Base-by-base conservation (phyloP, 352 stramenopile species). In the Peronosclerospora sorghi region DNA sequence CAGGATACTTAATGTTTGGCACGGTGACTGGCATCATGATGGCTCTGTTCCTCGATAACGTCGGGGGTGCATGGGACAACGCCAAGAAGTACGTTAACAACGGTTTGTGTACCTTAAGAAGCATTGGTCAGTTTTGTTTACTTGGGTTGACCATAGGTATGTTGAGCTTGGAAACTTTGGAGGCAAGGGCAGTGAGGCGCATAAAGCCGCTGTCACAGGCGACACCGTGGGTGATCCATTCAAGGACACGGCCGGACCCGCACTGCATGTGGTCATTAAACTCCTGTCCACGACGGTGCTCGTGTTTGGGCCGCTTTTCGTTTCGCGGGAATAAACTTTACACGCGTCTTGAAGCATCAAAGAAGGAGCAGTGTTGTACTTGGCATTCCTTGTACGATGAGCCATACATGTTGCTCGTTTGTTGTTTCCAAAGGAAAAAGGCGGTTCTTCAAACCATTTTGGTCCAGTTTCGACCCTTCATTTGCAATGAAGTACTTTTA, bases 211-310 rank as follows among this genome's bases (percentile, higher is more conserved):
- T 35, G 82, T 99, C 32, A 97, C 95, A 28, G 95, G 95, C 27
- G 95, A 99, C 60, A 98, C 95, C 4, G 95, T 98, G 19, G 95
- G 95, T 13, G 68, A 97, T 91, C 83, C 95, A 70, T 76, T 98
- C 57, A 98, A 99, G 62, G 95, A 99, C 64, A 98, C 95, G 12
- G 89, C 86, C 23, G 95, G 95, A 7, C 95, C 95, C n/a, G 71
- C 93, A 19, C 74, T 98, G 7, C 95, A 98, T 65, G 96, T 98
- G 30, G 75, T 98, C 39, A 98, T 98, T 67, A 98, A 98, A 73
- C 53, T 98, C 18, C 73, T 98, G 59, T 95, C 86, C 20, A 97
- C 84, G 28, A 97, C 85, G 4, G 86, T 95, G 55, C 66, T 97
- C 10, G 90, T 97, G 23, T 90, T 96, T 36, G 87, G 83, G 0